phyloP scores from a whole-genome alignment of 2,329 filamentous ascomycete species.

The Dactylellina haptotyla region DNA sequence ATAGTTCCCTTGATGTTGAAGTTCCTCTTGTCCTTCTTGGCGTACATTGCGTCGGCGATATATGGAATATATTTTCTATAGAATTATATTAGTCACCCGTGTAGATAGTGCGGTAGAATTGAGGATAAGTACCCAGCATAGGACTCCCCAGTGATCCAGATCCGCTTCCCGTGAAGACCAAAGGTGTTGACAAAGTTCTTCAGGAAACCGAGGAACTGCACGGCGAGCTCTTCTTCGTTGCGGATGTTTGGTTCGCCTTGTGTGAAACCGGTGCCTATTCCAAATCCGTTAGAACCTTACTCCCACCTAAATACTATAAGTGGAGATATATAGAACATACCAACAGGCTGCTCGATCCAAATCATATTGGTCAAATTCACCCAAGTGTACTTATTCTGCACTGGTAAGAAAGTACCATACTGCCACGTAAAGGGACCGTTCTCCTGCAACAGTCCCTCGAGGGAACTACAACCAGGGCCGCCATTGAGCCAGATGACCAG shows the following conservation, averaged over 20 bases:
- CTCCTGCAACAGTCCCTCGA: conserved; percentile 77
- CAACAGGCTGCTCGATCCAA: conserved; percentile 77
- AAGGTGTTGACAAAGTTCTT: conserved; percentile 80
- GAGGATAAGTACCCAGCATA: conserved; percentile 72
- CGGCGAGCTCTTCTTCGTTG: conserved; percentile 73
- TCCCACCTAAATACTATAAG: neutral
- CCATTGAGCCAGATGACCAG: conserved; percentile 73
- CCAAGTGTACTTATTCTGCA: conserved; percentile 77
- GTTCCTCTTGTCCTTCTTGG: conserved; percentile 69
- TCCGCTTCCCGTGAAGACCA: conserved; percentile 71
- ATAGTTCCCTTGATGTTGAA: conserved; percentile 75
- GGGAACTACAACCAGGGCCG: conserved; percentile 68
- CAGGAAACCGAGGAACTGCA: conserved; percentile 81
- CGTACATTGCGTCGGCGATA: conserved; percentile 71
- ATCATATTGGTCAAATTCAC: conserved; percentile 79
- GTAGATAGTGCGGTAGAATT: conserved; percentile 68
- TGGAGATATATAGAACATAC: conserved; percentile 5
- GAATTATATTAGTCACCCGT: no score
- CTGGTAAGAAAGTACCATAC: conserved; percentile 73
- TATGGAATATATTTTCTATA: conserved; percentile 56
- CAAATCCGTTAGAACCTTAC: no score
- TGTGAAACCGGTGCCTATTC: conserved; percentile 71
- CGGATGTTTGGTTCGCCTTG: conserved; percentile 72
- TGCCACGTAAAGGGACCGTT: conserved; percentile 79
- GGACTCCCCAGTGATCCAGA: conserved; percentile 78